Evolutionary conservation across 2,329 filamentous ascomycete genomes (phyloP).

Genomic region (Monosporascus sp.): DNA sequence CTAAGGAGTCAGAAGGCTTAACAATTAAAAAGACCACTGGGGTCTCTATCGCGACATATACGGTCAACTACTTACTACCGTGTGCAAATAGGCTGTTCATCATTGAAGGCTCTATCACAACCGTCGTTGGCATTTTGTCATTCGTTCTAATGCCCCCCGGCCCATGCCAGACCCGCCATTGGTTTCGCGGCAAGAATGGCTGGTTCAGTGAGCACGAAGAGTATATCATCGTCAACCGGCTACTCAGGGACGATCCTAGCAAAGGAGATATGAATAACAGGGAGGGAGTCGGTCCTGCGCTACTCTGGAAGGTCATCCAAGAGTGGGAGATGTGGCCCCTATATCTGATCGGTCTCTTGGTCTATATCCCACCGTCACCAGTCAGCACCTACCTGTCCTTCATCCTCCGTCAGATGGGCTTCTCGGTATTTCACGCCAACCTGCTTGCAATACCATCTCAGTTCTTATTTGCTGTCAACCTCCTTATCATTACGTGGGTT

Average conservation of each 20-base stretch:
- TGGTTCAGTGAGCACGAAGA: constrained; percentile 59
- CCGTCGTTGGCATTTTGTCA: constrained; percentile 45
- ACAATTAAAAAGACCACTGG: no score
- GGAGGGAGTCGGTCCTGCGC: constrained; percentile 44
- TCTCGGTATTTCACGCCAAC: constrained; percentile 57
- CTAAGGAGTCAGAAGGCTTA: no score
- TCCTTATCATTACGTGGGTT: constrained; percentile 16
- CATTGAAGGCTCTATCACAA: constrained; percentile 36
- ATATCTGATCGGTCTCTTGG: constrained; percentile 48
- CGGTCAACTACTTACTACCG: neutral
- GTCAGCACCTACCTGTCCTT: constrained; percentile 54
- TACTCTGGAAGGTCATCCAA: constrained; percentile 46
- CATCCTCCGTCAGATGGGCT: constrained; percentile 51
- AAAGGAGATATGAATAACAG: constrained; percentile 59
- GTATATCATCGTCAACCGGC: constrained; percentile 55
- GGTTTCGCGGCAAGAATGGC: constrained; percentile 47
- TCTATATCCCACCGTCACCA: constrained; percentile 46
- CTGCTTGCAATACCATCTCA: constrained; percentile 56
- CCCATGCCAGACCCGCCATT: constrained; percentile 46
- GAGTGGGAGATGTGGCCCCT: constrained; percentile 47
- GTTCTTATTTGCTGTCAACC: constrained; percentile 38
- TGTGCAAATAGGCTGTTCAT: constrained; percentile 31
- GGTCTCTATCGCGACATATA: neutral
- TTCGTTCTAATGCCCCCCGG: constrained; percentile 51
- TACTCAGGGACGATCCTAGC: constrained; percentile 53